Evolutionary conservation across 495 filamentous ascomycete species (phyloP).

Genomic region (Lasiosphaeria ovina): DNA sequence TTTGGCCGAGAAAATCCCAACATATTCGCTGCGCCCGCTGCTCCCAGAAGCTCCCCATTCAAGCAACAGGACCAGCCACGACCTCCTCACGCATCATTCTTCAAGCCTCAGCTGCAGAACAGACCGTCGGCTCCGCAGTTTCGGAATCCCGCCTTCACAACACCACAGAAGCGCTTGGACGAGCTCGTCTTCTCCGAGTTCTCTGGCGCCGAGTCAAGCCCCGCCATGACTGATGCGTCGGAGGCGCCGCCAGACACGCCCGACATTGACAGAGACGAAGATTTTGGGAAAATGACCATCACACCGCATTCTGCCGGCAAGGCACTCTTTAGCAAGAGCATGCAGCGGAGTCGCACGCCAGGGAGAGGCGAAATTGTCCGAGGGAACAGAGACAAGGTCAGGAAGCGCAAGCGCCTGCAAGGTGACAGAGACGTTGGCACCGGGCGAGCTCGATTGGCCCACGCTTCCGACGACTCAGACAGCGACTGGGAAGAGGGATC

Average conservation of each 20-base stretch:
- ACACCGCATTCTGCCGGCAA: slow-evolving; percentile 39
- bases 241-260: slow-evolving; percentile 54
- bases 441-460: slow-evolving; percentile 36
- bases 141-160: slow-evolving; percentile 71
- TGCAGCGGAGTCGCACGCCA: slow-evolving; percentile 44
- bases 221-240: slow-evolving; percentile 63
- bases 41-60: slow-evolving; percentile 23
- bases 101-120: slow-evolving; percentile 34
- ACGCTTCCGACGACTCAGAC: slow-evolving; percentile 60
- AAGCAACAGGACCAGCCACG: slow-evolving; percentile 37
- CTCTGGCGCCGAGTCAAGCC: slow-evolving; percentile 81
- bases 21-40: slow-evolving; percentile 25
- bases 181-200: slow-evolving; percentile 60
- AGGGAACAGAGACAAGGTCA: slow-evolving; percentile 39
- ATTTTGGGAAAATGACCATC: slow-evolving; percentile 36
- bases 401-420: slow-evolving; percentile 45
- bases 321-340: slow-evolving; percentile 40
- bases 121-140: slow-evolving; percentile 50
- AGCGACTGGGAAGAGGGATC: slow-evolving; percentile 29
- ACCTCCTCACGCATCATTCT: slow-evolving; percentile 36
- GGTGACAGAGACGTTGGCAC: slow-evolving; percentile 45
- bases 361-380: slow-evolving; percentile 42
- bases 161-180: slow-evolving; percentile 69
- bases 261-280: slow-evolving; percentile 37
- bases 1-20: slow-evolving; percentile 21